These are phyloP conservation scores for Didymella pinodella DNA, from an alignment of 2,329 filamentous ascomycete genomes.

Conservation along the genomic window DNA sequence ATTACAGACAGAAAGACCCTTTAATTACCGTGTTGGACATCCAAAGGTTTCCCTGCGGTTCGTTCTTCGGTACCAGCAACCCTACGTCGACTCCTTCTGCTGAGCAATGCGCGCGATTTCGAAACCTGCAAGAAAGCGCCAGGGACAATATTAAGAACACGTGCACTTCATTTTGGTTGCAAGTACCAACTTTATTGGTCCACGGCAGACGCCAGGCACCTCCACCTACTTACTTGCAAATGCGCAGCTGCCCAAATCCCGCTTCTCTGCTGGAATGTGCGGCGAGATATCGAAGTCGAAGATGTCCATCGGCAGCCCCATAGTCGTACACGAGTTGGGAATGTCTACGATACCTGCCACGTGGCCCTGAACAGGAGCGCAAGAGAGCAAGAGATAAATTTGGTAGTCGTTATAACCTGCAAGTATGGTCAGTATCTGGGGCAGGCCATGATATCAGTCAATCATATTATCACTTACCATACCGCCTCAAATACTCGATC, in stretches of 20 bases:
- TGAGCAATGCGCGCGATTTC: neutral
- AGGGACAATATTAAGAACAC: neutral
- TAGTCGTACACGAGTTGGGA: constrained; percentile 87
- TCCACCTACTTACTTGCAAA: constrained; percentile 56
- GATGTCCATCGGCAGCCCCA: constrained; percentile 90
- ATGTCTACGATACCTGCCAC: constrained; percentile 89
- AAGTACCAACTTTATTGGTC: neutral
- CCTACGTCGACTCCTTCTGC: neutral
- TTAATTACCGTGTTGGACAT: neutral
- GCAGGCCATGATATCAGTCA: neutral
- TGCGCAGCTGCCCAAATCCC: constrained; percentile 76
- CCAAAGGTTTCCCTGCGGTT: neutral
- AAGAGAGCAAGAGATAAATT: constrained; percentile 83
- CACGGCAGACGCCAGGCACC: too few species aligned
- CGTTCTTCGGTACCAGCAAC: neutral
- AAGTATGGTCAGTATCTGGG: neutral
- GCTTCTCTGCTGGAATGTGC: constrained; percentile 64
- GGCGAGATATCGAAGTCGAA: constrained; percentile 93
- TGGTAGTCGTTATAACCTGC: constrained; percentile 73
- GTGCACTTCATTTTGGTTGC: too few species aligned
- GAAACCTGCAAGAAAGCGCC: too few species aligned
- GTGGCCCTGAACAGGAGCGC: constrained; percentile 86
- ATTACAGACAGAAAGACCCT: neutral
- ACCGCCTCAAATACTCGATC: constrained; percentile 81
- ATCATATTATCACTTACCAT: constrained; percentile 57